Evolutionary conservation across 306 rosid species (phyloP), one percentile per base, ranked within the genome.

Genomic region (Glycine tomentella): DNA sequence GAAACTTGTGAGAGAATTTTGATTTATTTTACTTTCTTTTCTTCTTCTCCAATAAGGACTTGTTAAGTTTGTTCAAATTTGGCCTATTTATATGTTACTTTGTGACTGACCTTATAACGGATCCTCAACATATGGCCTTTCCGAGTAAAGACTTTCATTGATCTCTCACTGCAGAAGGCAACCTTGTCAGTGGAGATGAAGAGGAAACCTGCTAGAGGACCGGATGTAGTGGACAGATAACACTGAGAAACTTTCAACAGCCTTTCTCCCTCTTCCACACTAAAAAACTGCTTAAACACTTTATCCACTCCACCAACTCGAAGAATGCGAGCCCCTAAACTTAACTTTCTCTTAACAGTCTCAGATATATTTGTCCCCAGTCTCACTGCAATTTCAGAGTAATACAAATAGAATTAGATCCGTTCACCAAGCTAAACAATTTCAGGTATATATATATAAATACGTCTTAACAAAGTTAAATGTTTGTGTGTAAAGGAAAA

Each of bases 111-210:
- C 84, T 81, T 81, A 25, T 81, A 81, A 53, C 20, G 84, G 70
- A 74, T 81, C 34, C 76, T 81, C 11, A 65, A 38, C 49, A 83
- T 42, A 38, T 84, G 81, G 48, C 87, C 91, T 12, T 85, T 74
- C 53, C 70, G 87, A 45, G 78, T 85, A 11, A 84, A 69, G 58
- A 90, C 62, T 46, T 85, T 85, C 79, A 90, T 88, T 45, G 91
- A 87, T 82, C 87, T 89, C n/a, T 90, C 87, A 69, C 97, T 92
- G 86, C 97, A 92, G 58, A 92, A 92, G 40, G 97, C 89, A 72
- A 92, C 75, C 71, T 87, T 91, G 56, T 88, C 78, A 0, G 92
- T 83, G 77, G 97, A 91, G 72, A 91, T 83, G 77, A 90, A 93
- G 84, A 93, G 92, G 17, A 91, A 83, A 56, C 94, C 97, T 8